Base-by-base conservation (phyloP, 805 yeast species). In the Candida glaebosa region DNA sequence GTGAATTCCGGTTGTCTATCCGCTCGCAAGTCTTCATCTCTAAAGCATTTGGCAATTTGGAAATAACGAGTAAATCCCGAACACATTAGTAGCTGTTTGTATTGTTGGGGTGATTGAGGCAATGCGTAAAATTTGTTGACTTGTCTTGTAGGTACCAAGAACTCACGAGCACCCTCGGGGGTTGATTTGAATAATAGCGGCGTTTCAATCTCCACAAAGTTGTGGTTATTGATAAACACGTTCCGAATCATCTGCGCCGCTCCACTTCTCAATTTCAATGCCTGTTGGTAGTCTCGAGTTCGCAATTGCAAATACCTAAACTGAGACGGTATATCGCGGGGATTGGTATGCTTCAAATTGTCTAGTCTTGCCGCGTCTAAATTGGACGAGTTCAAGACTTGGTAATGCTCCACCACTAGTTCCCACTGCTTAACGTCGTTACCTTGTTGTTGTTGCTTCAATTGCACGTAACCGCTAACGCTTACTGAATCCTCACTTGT, bases 1-100 rank as follows among this genome's bases (percentile, higher is more conserved):
- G 99, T 93, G 60, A 93, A 93, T 59, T 93, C 99, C 0, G 98
- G 98, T 63, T 93, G 99, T 61, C 99, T 77, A 60, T 93, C 99
- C 1, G 87, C 82, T 44, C 99, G 75, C 43, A 93, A 72, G 63
- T 93, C 98, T 60, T 93, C 99, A 60, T 93, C 99, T 49, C 99
- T 74, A 60, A 93, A 93, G 60, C 99, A 93, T 54, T 79, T 82
- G 3, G 99, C 98, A 31, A 93, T 69, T 63, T 93, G 99, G 61
- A 79, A 93, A 61, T 93, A 93, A 37, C 79, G 73, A 39, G 84
- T 75, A 31, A 93, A 79, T 1, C 99, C 99, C 31, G 96, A 83
- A 1, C 97, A 95, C 89, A 93, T 93, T 25, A 93, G 67, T 31
- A 93, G 69, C 62, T 93, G 99, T 57, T 93, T 93, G 58, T 91